Evolutionary conservation across 2,329 filamentous ascomycete species (phyloP).

Genomic region (Aspergillus arachidicola): DNA sequence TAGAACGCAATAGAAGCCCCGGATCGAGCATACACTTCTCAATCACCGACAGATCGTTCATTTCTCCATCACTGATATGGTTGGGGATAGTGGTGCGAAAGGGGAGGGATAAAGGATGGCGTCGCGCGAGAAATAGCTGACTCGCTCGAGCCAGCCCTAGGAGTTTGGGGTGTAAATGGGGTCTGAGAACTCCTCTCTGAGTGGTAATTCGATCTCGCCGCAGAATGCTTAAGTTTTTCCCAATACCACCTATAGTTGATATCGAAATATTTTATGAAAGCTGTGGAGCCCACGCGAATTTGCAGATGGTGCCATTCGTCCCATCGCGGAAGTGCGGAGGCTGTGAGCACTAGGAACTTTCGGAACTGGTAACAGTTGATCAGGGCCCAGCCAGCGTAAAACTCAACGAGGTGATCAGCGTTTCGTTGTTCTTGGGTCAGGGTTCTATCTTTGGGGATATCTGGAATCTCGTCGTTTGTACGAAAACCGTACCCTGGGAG

Average conservation of each 20-base stretch:
- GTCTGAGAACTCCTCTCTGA: slow-evolving; percentile 3
- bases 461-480: slow-evolving; percentile 23
- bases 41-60: background rate
- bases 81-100: slow-evolving; percentile 14
- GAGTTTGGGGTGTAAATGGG: slow-evolving; percentile 19
- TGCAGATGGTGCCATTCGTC: slow-evolving; percentile 33
- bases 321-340: slow-evolving; percentile 29
- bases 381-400: slow-evolving; percentile 42
- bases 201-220: background rate
- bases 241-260: slow-evolving; percentile 19
- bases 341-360: slow-evolving; percentile 34
- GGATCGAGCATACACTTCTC: background rate
- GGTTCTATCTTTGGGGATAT: slow-evolving; percentile 24
- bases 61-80: slow-evolving; percentile 18
- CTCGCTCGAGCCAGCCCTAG: slow-evolving; percentile 3
- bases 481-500: slow-evolving; percentile 33
- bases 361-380: slow-evolving; percentile 35
- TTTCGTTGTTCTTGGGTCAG: slow-evolving; percentile 33
- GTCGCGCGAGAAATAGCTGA: background rate
- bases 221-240: slow-evolving; percentile 11
- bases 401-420: slow-evolving; percentile 41
- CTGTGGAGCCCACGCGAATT: slow-evolving; percentile 14
- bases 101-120: background rate
- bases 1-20: background rate
- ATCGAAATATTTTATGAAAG: slow-evolving; percentile 17